Conservation (phyloP, 2,329 filamentous ascomycete species). For the Trichoderma aggressivum region DNA sequence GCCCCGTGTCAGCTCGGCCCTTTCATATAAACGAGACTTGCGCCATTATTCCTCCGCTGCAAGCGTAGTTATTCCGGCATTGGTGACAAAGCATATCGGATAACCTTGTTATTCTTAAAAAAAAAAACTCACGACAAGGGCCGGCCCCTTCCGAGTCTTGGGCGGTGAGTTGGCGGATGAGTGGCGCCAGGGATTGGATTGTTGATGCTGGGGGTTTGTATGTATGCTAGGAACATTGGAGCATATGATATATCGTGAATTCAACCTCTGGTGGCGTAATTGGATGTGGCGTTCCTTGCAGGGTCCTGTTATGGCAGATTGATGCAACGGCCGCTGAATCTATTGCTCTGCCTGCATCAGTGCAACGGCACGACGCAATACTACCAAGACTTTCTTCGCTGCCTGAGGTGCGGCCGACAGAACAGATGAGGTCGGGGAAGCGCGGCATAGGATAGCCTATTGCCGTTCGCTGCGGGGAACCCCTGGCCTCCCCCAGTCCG, state of each 20-base stretch:
- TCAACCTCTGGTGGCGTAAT: background rate
- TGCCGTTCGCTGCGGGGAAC: conserved; percentile 4
- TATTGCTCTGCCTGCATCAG: background rate
- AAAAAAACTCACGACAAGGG: background rate
- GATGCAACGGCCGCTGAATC: background rate
- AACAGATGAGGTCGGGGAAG: conserved; percentile 4
- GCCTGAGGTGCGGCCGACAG: background rate
- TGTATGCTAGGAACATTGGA: background rate
- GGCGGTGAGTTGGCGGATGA: conserved; percentile 5
- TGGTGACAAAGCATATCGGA: background rate
- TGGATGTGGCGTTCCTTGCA: background rate
- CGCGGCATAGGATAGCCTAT: background rate
- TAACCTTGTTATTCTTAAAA: background rate
- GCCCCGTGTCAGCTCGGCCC: background rate
- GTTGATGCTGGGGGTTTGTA: background rate
- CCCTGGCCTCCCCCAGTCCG: background rate
- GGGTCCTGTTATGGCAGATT: background rate
- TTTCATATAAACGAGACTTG: background rate
- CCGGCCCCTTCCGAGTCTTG: conserved; percentile 2
- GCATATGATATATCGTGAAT: background rate
- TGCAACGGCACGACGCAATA: background rate
- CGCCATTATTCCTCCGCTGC: background rate
- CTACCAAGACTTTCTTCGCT: background rate
- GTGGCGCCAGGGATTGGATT: background rate
- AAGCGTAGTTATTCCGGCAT: background rate